Conservation (phyloP, 129 eudicot species). For the Artemisia tridentata region DNA sequence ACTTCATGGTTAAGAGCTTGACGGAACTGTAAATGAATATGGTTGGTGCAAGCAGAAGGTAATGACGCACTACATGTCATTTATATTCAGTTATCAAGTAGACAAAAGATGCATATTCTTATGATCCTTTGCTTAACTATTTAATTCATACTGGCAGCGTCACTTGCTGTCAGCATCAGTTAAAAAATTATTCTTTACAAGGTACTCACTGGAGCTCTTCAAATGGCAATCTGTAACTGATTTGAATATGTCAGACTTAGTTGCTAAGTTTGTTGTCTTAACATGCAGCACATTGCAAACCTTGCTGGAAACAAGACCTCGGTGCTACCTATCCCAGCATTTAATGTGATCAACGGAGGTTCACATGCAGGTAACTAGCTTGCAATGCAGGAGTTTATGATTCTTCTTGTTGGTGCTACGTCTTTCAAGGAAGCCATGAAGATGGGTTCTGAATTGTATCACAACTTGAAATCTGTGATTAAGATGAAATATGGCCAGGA, state of each 20-base stretch:
- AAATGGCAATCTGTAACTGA: not conserved
- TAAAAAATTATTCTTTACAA: conserved; percentile 32
- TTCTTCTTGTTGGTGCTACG: too few relatives aligned
- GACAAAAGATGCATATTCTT: not conserved
- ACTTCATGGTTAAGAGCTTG: conserved; percentile 46
- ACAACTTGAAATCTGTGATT: too few relatives aligned
- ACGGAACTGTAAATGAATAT: conserved; percentile 39
- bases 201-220: conserved; percentile 1
- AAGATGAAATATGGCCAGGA: too few relatives aligned
- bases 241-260: too few relatives aligned
- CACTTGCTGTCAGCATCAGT: conserved; percentile 46
- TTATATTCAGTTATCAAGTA: too few relatives aligned
- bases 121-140: too few relatives aligned
- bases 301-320: conserved; percentile 44
- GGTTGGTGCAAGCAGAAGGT: conserved; percentile 54
- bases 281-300: conserved; percentile 44
- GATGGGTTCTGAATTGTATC: too few relatives aligned
- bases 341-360: conserved; percentile 45
- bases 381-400: too few relatives aligned
- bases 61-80: not conserved
- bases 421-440: too few relatives aligned
- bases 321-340: conserved; percentile 48
- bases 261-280: not conserved
- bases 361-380: conserved; percentile 53
- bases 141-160: not conserved